Evolutionary conservation across 768 basidiomycete genomes (phyloP).

Genomic region (Lactifluus piperatus): DNA sequence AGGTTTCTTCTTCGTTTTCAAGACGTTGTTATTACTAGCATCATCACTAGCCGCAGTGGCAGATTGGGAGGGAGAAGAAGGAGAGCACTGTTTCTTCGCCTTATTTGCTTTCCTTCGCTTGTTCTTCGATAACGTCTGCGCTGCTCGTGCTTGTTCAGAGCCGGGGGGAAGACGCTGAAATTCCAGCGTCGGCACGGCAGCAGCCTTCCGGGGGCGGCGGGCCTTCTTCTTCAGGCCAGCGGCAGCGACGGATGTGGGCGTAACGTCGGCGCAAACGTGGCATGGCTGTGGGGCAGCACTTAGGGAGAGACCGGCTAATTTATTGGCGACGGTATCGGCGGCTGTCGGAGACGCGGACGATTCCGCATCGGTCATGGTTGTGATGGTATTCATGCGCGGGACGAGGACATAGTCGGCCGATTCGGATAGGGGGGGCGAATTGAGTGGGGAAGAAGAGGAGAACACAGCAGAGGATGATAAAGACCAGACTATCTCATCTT

Average conservation of each 20-base stretch:
- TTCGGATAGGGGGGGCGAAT: slow-evolving; percentile 23
- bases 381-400: slow-evolving; percentile 45
- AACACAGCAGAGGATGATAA: slow-evolving; percentile 12
- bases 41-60: not conserved
- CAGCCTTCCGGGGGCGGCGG: not conserved
- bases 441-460: not conserved
- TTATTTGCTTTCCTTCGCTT: not conserved
- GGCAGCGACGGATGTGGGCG: not conserved
- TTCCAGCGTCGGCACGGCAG: not conserved
- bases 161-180: not conserved
- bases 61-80: not conserved
- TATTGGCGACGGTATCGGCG: not conserved
- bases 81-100: no score
- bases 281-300: not conserved
- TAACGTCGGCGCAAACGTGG: not conserved
- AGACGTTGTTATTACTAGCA: not conserved
- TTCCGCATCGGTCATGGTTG: slow-evolving; percentile 27
- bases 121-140: not conserved
- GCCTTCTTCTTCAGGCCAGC: not conserved
- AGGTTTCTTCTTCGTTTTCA: not conserved
- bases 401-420: slow-evolving; percentile 26
- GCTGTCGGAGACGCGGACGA: not conserved
- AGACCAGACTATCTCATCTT: slow-evolving; percentile 21
- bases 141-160: not conserved
- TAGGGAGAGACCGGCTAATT: slow-evolving; percentile 2